Evolutionary conservation across 768 basidiomycete genomes (phyloP).

Genomic region (Naganishia vaughanmartiniae): DNA sequence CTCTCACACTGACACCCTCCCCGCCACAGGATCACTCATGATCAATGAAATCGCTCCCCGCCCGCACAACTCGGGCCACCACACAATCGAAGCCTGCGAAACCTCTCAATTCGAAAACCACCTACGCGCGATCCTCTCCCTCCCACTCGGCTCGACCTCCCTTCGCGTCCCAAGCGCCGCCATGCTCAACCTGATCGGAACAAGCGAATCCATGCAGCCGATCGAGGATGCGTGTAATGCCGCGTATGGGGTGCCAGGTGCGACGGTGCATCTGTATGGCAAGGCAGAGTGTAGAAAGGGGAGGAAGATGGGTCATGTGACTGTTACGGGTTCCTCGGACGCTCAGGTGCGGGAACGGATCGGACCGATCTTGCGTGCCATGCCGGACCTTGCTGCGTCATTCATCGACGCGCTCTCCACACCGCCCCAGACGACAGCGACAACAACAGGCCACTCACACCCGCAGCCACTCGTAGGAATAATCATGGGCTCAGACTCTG

Average conservation of each 20-base stretch:
- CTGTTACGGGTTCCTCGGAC: slow-evolving; percentile 77
- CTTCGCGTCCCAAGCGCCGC: slow-evolving; percentile 80
- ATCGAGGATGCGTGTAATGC: slow-evolving; percentile 60
- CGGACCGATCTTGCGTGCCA: slow-evolving; percentile 67
- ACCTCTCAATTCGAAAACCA: slow-evolving; percentile 98
- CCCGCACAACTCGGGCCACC: slow-evolving; percentile 97
- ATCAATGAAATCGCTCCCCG: slow-evolving; percentile 98
- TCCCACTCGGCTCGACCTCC: slow-evolving; percentile 83
- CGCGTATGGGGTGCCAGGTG: slow-evolving; percentile 71
- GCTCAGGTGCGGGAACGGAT: slow-evolving; percentile 68
- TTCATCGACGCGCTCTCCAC: slow-evolving; percentile 50
- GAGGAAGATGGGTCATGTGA: slow-evolving; percentile 97
- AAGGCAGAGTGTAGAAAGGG: slow-evolving; percentile 84
- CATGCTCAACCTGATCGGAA: slow-evolving; percentile 95
- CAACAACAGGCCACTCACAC: slow-evolving; percentile 58
- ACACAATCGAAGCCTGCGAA: slow-evolving; percentile 95
- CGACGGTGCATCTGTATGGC: slow-evolving; percentile 87
- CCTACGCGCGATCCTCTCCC: slow-evolving; percentile 83
- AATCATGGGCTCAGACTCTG: slow-evolving; percentile 99
- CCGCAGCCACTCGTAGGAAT: slow-evolving; percentile 77
- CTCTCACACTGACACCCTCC: neutral
- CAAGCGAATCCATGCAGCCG: slow-evolving; percentile 59
- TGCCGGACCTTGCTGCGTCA: slow-evolving; percentile 51
- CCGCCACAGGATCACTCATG: slow-evolving; percentile 63
- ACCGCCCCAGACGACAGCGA: slow-evolving; percentile 42